These are phyloP conservation scores for Hippophae rhamnoides DNA, from an alignment of 306 rosid species.

Conservation along the genomic window DNA sequence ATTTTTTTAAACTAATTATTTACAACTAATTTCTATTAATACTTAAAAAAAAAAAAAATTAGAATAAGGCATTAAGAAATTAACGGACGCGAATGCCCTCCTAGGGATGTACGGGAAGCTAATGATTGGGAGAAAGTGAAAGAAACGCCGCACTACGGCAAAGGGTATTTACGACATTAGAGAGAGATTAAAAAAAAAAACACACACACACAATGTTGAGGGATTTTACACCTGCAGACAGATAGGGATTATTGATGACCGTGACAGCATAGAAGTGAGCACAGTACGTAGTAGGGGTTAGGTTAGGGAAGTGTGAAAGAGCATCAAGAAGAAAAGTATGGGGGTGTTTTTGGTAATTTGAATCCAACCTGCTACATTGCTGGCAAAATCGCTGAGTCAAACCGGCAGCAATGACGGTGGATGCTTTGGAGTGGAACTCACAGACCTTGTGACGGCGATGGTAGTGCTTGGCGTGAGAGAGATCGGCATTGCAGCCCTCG, in stretches of 20 bases:
- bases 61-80: slow-evolving; percentile 4
- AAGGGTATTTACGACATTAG: slow-evolving; percentile 21
- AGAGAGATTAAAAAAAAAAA: neutral
- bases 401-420: slow-evolving; percentile 89
- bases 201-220: neutral
- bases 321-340: neutral
- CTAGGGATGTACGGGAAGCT: slow-evolving; percentile 9
- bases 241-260: neutral
- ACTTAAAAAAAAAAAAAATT: too few relatives aligned
- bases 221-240: neutral
- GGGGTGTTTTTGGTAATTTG: neutral
- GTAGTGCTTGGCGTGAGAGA: slow-evolving; percentile 86
- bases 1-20: too few relatives aligned
- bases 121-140: slow-evolving; percentile 28
- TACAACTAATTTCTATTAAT: too few relatives aligned
- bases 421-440: slow-evolving; percentile 90
- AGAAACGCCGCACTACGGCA: neutral
- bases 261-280: neutral
- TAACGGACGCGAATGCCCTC: slow-evolving; percentile 77
- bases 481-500: slow-evolving; percentile 92
- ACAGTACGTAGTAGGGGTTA: too few relatives aligned
- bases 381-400: slow-evolving; percentile 99
- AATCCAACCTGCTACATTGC: slow-evolving; percentile 89
- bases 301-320: neutral
- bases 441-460: slow-evolving; percentile 98